Conservation (phyloP, 495 filamentous ascomycete species). For the Penicillium chermesinum region DNA sequence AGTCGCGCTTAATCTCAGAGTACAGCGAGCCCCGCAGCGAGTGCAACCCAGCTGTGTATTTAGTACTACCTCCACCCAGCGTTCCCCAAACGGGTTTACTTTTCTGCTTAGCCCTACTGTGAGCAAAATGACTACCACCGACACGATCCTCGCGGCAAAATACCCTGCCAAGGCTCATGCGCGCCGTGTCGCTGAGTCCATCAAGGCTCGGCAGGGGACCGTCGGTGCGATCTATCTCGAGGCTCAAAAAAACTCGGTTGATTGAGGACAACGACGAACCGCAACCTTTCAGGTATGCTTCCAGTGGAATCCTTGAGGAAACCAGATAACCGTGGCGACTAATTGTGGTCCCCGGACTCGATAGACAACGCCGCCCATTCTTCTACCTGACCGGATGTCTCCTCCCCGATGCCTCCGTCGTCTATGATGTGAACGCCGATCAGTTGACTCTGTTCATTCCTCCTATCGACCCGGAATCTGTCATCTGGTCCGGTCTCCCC, state of each 20-base stretch:
- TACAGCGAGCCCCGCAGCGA: conserved; percentile 1
- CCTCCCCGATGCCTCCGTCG: conserved; percentile 73
- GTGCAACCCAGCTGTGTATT: conserved; percentile 2
- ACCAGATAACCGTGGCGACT: conserved; percentile 1
- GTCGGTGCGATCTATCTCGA: conserved; percentile 71
- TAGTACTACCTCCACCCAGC: background rate
- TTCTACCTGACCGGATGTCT: conserved; percentile 91
- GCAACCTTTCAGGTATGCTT: conserved; percentile 63
- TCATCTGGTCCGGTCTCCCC: conserved; percentile 95
- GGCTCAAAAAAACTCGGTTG: conserved; percentile 67
- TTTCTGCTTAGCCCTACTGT: background rate
- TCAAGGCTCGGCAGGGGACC: conserved; percentile 38
- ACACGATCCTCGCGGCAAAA: conserved; percentile 59
- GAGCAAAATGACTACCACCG: conserved; percentile 31
- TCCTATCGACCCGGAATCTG: conserved; percentile 75
- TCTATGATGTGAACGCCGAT: conserved; percentile 68
- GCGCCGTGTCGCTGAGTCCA: conserved; percentile 70
- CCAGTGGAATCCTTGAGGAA: background rate
- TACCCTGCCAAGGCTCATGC: conserved; percentile 96
- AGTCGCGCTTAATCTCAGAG: background rate
- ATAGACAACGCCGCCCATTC: conserved; percentile 78
- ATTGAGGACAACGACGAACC: conserved; percentile 80
- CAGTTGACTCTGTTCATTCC: conserved; percentile 89
- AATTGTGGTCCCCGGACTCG: no score
- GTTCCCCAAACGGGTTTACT: background rate